Conservation (phyloP, 1,284 basidiomycete species). For the Apiotrichum laibachii region DNA sequence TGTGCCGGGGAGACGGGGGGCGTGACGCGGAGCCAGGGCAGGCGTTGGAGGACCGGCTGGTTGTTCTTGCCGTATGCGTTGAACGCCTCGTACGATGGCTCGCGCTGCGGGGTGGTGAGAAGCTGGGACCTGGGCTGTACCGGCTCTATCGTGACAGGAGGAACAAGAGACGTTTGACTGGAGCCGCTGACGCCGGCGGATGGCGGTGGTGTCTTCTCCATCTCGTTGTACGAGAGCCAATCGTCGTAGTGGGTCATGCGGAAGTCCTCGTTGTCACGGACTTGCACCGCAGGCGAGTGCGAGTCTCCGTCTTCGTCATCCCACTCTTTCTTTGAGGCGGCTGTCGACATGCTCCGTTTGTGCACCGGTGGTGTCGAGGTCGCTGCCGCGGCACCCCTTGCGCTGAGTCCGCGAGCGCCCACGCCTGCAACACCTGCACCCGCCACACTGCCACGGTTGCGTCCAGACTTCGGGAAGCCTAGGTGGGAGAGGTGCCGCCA, state of each 20-base stretch:
- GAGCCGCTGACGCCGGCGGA: neutral
- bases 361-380: neutral
- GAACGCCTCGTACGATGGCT: neutral
- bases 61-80: conserved; percentile 5
- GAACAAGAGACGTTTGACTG: neutral
- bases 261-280: conserved; percentile 2
- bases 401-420: neutral
- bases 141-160: neutral
- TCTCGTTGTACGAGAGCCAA: conserved; percentile 12
- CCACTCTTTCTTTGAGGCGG: neutral
- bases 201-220: neutral
- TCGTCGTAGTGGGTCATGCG: conserved; percentile 13
- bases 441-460: neutral
- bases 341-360: neutral
- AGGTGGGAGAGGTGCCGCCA: conserved; percentile 3
- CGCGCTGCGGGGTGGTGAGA: too few species aligned
- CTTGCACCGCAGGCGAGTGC: neutral
- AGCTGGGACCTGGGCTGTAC: neutral
- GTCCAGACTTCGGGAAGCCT: neutral
- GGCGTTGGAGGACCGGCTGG: conserved; percentile 5
- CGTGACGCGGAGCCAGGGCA: conserved; percentile 9
- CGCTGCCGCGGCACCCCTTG: neutral
- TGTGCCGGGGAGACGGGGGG: neutral
- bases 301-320: conserved; percentile 9
- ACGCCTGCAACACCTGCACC: neutral